These are phyloP conservation scores for Nasturtium officinale DNA, from an alignment of 345 rosid species.

Conservation along the genomic window DNA sequence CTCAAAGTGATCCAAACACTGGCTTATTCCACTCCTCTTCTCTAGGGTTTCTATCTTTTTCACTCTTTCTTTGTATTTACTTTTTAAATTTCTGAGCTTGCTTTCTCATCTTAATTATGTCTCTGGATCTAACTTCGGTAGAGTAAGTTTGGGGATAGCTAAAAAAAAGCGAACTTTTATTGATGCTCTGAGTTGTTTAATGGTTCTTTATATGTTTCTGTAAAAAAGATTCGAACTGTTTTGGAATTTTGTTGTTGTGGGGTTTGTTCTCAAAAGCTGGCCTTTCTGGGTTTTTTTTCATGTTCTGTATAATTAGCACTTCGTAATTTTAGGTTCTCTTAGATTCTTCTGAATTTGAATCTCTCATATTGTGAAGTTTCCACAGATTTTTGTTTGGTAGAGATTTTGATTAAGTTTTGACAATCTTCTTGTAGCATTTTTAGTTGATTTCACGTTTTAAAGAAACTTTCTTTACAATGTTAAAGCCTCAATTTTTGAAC, in stretches of 20 bases:
- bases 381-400: constrained; percentile 5
- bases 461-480: neutral
- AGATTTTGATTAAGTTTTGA: neutral
- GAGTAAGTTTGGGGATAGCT: constrained; percentile 26
- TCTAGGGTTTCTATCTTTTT: constrained; percentile 32
- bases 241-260: constrained; percentile 19
- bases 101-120: neutral
- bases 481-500: constrained; percentile 4
- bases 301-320: neutral
- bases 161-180: constrained; percentile 20
- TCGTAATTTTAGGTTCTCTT: neutral
- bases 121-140: constrained; percentile 26
- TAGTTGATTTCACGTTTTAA: neutral
- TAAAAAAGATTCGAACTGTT: constrained; percentile 30
- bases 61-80: constrained; percentile 8
- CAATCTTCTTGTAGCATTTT: neutral
- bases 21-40: constrained; percentile 39
- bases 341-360: neutral
- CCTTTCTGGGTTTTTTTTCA: neutral
- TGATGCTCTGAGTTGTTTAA: constrained; percentile 23
- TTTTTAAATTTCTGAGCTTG: neutral
- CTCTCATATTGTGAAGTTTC: neutral
- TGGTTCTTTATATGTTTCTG: neutral
- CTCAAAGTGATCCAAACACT: constrained; percentile 38
- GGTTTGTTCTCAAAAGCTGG: constrained; percentile 24